Evolutionary conservation across 768 basidiomycete species (phyloP), one percentile per base, ranked within the genome.

Genomic region (Naganishia randhawae): DNA sequence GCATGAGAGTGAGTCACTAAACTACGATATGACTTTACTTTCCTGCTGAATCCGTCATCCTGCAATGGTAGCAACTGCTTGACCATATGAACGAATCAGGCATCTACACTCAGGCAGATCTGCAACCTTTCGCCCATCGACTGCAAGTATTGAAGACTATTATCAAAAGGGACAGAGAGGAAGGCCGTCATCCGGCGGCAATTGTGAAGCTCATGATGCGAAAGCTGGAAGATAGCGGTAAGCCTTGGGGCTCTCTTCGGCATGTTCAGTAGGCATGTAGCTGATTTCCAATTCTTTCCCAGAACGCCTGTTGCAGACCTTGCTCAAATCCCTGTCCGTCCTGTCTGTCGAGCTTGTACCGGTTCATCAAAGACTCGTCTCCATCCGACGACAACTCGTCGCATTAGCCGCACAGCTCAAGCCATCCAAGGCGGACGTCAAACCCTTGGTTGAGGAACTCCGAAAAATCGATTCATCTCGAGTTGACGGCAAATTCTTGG

Each of bases 61-160:
- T 27, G 35, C 52, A 0, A 65, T 69, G 32, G 17, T 82, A 95
- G 91, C 89, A 93, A 92, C 89, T 96, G 41, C 84, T 95, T 53
- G 88, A 89, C 77, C 91, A 94, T 77, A 90, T 97, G 89, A 90
- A 93, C 80, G 96, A 99, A 78, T 92, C 91, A 0, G 89, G 89
- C 7, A 88, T 92, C 51, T 98, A 97, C 81, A 97, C 92, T 72
- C 91, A 93, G 76, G 82, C 87, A 27, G 92, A 96, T 81, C 87
- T 98, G 33, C 84, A 84, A 32, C 93, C 96, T 1, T 98, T 97
- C 81, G 86, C 88, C 66, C 84, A 85, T 71, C 87, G 96, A 68
- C 81, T 98, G 61, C 82, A 84, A 29, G 89, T 93, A 71, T 84
- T 99, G 45, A 88, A 91, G 69, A 84, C 85, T 69, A 95, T 98